phyloP scores from a whole-genome alignment of 2,329 filamentous ascomycete species.

The Mycosphaerella sp. region DNA sequence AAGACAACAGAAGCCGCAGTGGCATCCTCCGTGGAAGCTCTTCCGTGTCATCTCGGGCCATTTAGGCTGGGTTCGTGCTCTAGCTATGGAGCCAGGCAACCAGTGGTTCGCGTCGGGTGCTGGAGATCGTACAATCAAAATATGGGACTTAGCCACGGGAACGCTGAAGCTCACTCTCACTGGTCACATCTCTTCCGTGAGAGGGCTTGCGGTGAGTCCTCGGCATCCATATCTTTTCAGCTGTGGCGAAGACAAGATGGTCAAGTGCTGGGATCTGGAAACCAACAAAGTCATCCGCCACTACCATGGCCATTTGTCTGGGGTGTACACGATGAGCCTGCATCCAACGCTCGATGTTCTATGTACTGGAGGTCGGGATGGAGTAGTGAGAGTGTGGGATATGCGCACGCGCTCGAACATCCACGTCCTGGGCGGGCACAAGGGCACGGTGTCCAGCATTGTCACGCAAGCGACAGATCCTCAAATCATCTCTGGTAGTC shows the following conservation, averaged over 20 bases:
- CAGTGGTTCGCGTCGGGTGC: slow-evolving; percentile 96
- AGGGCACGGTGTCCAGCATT: slow-evolving; percentile 79
- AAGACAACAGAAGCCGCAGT: slow-evolving; percentile 72
- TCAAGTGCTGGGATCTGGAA: slow-evolving; percentile 99
- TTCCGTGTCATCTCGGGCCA: slow-evolving; percentile 97
- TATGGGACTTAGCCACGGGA: slow-evolving; percentile 92
- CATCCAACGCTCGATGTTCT: slow-evolving; percentile 93
- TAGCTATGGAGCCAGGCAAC: slow-evolving; percentile 92
- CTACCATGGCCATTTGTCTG: slow-evolving; percentile 93
- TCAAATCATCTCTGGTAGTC: slow-evolving; percentile 86
- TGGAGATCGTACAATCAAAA: slow-evolving; percentile 95
- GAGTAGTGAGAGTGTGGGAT: slow-evolving; percentile 93
- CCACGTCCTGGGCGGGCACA: slow-evolving; percentile 87
- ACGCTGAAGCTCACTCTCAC: slow-evolving; percentile 79
- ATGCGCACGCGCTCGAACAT: slow-evolving; percentile 96
- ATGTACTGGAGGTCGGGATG: slow-evolving; percentile 89
- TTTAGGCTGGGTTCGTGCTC: slow-evolving; percentile 82
- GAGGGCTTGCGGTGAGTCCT: slow-evolving; percentile 84
- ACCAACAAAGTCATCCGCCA: slow-evolving; percentile 99
- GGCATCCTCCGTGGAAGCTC: slow-evolving; percentile 97
- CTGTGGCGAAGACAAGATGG: slow-evolving; percentile 99
- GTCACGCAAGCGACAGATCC: slow-evolving; percentile 95
- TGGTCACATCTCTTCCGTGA: slow-evolving; percentile 88
- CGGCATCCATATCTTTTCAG: slow-evolving; percentile 96
- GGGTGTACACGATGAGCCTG: slow-evolving; percentile 87